Conservation (phyloP, 192 early-diverging fungal genomes). For the Backusella parvicylindrica region DNA sequence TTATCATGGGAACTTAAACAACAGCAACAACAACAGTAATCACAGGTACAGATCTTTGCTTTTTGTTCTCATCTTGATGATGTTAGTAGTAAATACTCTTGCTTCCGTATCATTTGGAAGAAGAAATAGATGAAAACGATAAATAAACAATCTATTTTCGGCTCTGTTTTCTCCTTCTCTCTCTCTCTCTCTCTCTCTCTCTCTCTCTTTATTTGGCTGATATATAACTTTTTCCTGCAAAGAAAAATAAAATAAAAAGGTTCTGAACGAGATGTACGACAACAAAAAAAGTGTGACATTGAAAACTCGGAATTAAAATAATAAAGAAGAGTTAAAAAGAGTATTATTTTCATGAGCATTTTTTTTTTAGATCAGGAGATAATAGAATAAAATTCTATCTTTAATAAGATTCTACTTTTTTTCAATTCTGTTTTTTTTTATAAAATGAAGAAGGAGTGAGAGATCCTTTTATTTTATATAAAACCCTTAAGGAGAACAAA, state of each 20-base stretch:
- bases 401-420: background rate
- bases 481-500: background rate
- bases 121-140: constrained; percentile 25
- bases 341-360: background rate
- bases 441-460: background rate
- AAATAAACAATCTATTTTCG: background rate
- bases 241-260: background rate
- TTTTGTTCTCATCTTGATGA: constrained; percentile 56
- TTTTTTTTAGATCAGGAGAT: background rate
- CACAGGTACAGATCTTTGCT: constrained; percentile 34
- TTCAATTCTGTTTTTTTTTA: background rate
- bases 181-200: background rate
- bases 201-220: too few relatives aligned
- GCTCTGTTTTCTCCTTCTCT: background rate
- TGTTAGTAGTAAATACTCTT: constrained; percentile 40
- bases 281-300: background rate
- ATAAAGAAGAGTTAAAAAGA: background rate
- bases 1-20: constrained; percentile 5
- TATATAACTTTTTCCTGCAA: background rate
- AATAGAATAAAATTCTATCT: background rate
- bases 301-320: background rate
- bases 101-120: constrained; percentile 64
- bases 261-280: background rate
- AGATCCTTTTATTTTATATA: background rate
- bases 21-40: background rate